These are phyloP conservation scores for Massariosphaeria phaeospora DNA, from an alignment of 495 filamentous ascomycete genomes.

Conservation along the genomic window DNA sequence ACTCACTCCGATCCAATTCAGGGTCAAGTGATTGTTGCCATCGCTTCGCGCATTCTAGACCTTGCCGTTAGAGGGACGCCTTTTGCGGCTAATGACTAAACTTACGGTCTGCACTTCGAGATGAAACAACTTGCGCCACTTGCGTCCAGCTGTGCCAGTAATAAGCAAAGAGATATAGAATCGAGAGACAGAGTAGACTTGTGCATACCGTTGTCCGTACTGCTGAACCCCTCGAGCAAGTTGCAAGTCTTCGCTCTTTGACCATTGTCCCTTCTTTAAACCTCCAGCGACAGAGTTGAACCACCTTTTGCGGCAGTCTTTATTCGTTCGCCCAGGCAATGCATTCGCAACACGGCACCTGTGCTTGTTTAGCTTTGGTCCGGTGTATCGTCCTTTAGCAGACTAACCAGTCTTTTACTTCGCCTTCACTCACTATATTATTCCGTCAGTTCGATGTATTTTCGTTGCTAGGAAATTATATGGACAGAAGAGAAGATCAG, in stretches of 20 bases:
- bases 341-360: constrained; percentile 37
- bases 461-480: background rate
- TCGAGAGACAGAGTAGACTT: background rate
- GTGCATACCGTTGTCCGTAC: constrained; percentile 36
- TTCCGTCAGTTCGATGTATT: background rate
- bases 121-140: constrained; percentile 30
- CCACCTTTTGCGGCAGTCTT: constrained; percentile 46
- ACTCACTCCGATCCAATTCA: constrained; percentile 42
- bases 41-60: constrained; percentile 44
- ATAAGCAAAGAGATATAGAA: background rate
- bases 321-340: constrained; percentile 43
- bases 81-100: constrained; percentile 7
- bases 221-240: constrained; percentile 38
- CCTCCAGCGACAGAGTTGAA: constrained; percentile 42
- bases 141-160: constrained; percentile 16
- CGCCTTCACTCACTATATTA: constrained; percentile 19
- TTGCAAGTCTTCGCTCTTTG: constrained; percentile 40
- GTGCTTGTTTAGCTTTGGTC: too few relatives aligned
- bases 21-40: constrained; percentile 44
- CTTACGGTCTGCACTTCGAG: constrained; percentile 40
- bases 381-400: too few relatives aligned
- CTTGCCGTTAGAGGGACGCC: constrained; percentile 13
- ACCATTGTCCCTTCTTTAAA: constrained; percentile 44
- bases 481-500: background rate
- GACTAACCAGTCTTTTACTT: constrained; percentile 34